These are phyloP conservation scores for Mycena pura DNA, from an alignment of 768 basidiomycete genomes.

Conservation along the genomic window DNA sequence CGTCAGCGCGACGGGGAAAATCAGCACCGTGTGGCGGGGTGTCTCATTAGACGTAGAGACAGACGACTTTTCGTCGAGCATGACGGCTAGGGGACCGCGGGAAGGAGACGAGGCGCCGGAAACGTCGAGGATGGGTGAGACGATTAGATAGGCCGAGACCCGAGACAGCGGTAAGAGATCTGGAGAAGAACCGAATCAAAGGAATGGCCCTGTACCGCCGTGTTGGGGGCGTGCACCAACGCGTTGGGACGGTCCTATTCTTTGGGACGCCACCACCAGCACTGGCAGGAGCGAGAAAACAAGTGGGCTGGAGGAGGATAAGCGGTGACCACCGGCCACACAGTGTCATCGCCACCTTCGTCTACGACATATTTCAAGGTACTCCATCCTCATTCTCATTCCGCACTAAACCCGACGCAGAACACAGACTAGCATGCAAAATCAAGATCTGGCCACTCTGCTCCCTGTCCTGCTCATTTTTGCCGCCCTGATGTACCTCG, in stretches of 20 bases:
- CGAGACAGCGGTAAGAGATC: constrained; percentile 17
- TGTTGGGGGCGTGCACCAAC: not conserved
- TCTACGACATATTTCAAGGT: not conserved
- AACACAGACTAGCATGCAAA: constrained; percentile 19
- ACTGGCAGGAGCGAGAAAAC: not conserved
- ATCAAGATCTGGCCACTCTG: constrained; percentile 40
- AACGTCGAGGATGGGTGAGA: constrained; percentile 29
- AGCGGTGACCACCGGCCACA: too few relatives aligned
- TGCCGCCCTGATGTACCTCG: constrained; percentile 52
- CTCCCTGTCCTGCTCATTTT: constrained; percentile 53
- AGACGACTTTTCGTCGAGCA: constrained; percentile 41
- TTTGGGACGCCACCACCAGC: too few relatives aligned
- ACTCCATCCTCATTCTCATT: too few relatives aligned
- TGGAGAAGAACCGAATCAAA: constrained; percentile 4
- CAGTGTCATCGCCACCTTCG: not conserved
- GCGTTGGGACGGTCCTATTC: not conserved
- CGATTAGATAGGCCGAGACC: constrained; percentile 20
- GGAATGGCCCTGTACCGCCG: not conserved
- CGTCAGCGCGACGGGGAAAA: constrained; percentile 17
- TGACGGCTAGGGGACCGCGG: constrained; percentile 37
- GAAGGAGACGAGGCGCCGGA: constrained; percentile 31
- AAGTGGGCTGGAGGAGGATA: too few relatives aligned
- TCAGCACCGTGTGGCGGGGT: constrained; percentile 33
- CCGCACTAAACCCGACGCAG: too few relatives aligned
- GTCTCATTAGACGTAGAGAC: constrained; percentile 37